Conservation (phyloP, 2,329 filamentous ascomycete species). For the Emydomyces testavorans region DNA sequence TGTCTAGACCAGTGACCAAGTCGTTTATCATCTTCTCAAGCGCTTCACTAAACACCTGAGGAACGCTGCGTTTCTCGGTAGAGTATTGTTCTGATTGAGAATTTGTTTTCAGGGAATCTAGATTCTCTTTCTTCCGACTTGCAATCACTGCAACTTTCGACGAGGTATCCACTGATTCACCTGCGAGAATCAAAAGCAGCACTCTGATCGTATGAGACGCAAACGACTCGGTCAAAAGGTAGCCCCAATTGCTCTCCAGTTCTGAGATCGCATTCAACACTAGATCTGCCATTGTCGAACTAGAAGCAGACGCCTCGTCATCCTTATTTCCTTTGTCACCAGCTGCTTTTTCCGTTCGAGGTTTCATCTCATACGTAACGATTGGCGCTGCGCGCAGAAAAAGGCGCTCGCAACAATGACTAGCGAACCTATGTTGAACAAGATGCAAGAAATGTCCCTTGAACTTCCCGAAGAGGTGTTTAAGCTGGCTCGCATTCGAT, state of each 20-base stretch:
- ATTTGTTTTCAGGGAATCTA: constrained; percentile 47
- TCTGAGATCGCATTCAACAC: constrained; percentile 77
- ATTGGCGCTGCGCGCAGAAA: constrained; percentile 72
- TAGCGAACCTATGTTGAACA: constrained; percentile 90
- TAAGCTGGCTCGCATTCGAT: constrained; percentile 68
- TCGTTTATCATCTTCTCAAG: constrained; percentile 72
- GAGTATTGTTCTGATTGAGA: constrained; percentile 40
- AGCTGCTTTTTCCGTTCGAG: constrained; percentile 26
- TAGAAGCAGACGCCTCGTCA: constrained; percentile 32
- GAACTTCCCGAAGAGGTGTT: constrained; percentile 75
- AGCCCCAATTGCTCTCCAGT: constrained; percentile 72
- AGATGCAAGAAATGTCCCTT: constrained; percentile 76
- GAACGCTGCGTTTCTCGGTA: constrained; percentile 49
- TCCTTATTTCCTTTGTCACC: constrained; percentile 37
- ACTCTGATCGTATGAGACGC: constrained; percentile 85
- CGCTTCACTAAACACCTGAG: constrained; percentile 63
- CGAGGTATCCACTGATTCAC: constrained; percentile 61
- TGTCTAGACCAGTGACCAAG: constrained; percentile 62
- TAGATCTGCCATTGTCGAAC: constrained; percentile 65
- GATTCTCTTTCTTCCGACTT: constrained; percentile 84
- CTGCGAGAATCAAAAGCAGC: constrained; percentile 72
- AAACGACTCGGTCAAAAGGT: constrained; percentile 74
- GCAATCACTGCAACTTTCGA: constrained; percentile 64
- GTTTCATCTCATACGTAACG: constrained; percentile 58
- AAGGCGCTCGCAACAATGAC: constrained; percentile 90